Evolutionary conservation across 2,329 filamentous ascomycete genomes (phyloP).

Genomic region (Alternaria rosae): DNA sequence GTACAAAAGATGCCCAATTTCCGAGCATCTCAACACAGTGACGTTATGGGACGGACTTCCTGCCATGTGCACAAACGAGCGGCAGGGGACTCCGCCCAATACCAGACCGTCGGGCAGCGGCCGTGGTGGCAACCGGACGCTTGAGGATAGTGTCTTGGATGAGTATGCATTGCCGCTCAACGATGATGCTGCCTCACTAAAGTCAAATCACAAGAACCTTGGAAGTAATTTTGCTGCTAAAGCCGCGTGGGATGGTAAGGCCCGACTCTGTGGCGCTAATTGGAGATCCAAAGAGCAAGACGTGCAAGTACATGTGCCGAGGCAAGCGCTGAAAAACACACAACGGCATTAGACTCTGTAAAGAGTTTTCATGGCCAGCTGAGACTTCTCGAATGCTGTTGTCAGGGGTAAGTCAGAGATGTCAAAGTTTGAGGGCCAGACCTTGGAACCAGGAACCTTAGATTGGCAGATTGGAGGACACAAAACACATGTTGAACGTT

Average conservation of each 20-base stretch:
- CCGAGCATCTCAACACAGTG: neutral
- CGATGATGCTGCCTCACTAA: neutral
- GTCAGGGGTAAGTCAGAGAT: neutral
- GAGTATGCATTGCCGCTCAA: neutral
- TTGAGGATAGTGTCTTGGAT: neutral
- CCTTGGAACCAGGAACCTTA: neutral
- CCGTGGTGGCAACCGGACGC: neutral
- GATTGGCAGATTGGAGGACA: neutral
- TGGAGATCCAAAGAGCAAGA: neutral
- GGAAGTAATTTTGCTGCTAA: conserved; percentile 2
- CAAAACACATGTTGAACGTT: neutral
- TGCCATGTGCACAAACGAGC: neutral
- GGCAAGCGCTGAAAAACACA: neutral
- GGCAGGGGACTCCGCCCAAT: neutral
- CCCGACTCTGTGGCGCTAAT: neutral
- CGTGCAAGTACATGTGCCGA: neutral
- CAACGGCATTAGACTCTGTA: neutral
- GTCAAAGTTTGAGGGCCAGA: neutral
- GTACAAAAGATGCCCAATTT: neutral
- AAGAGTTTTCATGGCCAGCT: neutral
- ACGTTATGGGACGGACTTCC: neutral
- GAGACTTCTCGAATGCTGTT: neutral
- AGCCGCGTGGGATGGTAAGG: neutral
- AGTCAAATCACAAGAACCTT: neutral
- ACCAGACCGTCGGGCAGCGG: neutral